Percentiles rank a stretch among this genome's conserved stretches.
Conservation (phyloP, 2,329 filamentous ascomycete genomes). For the Fusarium ramigenum region DNA sequence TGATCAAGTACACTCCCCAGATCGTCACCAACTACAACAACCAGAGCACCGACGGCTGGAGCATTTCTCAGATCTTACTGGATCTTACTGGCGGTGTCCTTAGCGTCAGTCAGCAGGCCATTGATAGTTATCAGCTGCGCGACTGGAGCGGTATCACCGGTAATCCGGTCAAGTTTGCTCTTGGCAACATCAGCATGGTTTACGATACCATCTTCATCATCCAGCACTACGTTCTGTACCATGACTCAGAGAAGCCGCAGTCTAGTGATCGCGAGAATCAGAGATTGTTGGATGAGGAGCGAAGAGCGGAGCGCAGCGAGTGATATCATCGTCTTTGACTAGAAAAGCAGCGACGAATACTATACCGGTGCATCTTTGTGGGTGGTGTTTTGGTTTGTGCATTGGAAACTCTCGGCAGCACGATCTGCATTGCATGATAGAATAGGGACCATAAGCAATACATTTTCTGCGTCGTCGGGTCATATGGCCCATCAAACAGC, state of each 20-base stretch:
- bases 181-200: slow-evolving; percentile 85
- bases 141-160: slow-evolving; percentile 93
- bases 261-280: slow-evolving; percentile 32
- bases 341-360: background rate
- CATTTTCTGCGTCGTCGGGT: background rate
- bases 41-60: slow-evolving; percentile 87
- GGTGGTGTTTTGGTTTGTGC: slow-evolving; percentile 1
- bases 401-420: slow-evolving; percentile 1
- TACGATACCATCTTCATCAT: slow-evolving; percentile 88
- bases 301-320: slow-evolving; percentile 32
- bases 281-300: slow-evolving; percentile 44
- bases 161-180: slow-evolving; percentile 88
- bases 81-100: slow-evolving; percentile 85
- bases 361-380: background rate
- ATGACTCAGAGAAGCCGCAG: slow-evolving; percentile 22
- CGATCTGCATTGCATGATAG: slow-evolving; percentile 2
- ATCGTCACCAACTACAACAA: slow-evolving; percentile 84
- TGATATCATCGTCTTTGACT: background rate
- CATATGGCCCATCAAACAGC: background rate
- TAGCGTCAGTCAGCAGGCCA: slow-evolving; percentile 80
- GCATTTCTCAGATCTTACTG: slow-evolving; percentile 83
- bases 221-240: slow-evolving; percentile 89
- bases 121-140: slow-evolving; percentile 84
- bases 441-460: background rate
- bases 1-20: slow-evolving; percentile 94